Evolutionary conservation across 179 eudicot species (phyloP).

Genomic region (Pouteria campechiana): DNA sequence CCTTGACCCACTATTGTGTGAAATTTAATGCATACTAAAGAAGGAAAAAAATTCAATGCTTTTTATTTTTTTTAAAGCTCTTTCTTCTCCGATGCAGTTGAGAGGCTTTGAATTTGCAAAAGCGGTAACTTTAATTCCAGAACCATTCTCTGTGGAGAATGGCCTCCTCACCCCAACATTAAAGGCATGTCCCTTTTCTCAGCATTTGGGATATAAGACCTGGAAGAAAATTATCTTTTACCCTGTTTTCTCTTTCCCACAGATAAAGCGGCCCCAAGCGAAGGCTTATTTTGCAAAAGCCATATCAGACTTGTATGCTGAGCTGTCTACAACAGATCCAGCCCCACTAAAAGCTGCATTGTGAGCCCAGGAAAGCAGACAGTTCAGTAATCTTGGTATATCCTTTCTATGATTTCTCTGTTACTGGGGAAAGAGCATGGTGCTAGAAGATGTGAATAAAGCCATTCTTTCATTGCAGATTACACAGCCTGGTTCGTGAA

Average conservation of each 20-base stretch:
- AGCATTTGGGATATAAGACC: too few relatives aligned
- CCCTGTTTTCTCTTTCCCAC: too few relatives aligned
- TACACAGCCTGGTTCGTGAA: background rate
- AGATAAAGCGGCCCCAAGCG: conserved; percentile 99
- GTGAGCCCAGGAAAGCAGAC: too few relatives aligned
- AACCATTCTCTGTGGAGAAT: conserved; percentile 74
- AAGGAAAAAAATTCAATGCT: background rate
- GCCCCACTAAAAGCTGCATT: conserved; percentile 23
- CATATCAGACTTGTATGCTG: conserved; percentile 71
- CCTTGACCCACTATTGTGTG: too few relatives aligned
- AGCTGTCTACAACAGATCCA: conserved; percentile 57
- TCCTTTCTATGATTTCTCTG: too few relatives aligned
- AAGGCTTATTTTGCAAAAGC: conserved; percentile 78
- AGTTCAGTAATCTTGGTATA: too few relatives aligned
- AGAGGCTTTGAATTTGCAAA: conserved; percentile 85
- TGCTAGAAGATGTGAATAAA: background rate
- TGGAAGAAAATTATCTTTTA: too few relatives aligned
- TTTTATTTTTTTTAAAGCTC: conserved; percentile 5
- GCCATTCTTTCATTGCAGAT: background rate
- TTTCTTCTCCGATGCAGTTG: conserved; percentile 39
- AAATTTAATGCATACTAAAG: too few relatives aligned
- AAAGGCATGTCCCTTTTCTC: conserved; percentile 41
- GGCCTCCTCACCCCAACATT: conserved; percentile 88
- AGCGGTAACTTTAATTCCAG: conserved; percentile 66
- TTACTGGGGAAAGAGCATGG: background rate